Conservation (phyloP, 176 grass and related monocot genomes). For the Phoenix roebelenii region DNA sequence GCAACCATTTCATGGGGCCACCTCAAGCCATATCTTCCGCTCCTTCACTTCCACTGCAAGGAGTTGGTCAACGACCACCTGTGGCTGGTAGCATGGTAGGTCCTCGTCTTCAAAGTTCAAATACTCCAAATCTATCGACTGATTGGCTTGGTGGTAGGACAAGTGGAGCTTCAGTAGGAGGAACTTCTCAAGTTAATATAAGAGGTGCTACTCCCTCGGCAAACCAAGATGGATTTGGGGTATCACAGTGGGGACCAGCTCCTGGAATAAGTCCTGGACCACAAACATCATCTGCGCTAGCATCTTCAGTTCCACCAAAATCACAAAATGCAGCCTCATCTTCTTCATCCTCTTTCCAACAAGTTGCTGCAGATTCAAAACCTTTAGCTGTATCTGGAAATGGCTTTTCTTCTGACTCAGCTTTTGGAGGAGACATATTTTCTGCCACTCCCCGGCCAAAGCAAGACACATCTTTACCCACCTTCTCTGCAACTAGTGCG, state of each 20-base stretch:
- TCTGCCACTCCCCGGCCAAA: conserved; percentile 34
- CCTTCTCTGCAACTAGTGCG: conserved; percentile 29
- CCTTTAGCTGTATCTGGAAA: conserved; percentile 47
- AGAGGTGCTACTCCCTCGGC: conserved; percentile 33
- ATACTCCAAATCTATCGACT: conserved; percentile 44
- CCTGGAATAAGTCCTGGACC: conserved; percentile 23
- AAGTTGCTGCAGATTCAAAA: conserved; percentile 48
- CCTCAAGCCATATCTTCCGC: conserved; percentile 38
- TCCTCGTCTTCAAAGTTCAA: conserved; percentile 35
- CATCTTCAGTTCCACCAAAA: conserved; percentile 14
- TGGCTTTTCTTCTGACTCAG: conserved; percentile 47
- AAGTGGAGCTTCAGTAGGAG: conserved; percentile 37
- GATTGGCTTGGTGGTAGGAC: conserved; percentile 82
- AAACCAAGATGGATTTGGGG: conserved; percentile 34
- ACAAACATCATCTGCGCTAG: conserved; percentile 11
- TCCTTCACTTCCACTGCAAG: conserved; percentile 28
- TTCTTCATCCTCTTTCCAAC: conserved; percentile 26
- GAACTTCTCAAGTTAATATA: conserved; percentile 41
- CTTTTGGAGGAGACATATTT: conserved; percentile 36
- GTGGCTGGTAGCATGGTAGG: conserved; percentile 21
- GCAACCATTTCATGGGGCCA: conserved; percentile 32
- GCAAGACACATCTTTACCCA: conserved; percentile 33
- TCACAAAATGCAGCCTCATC: conserved; percentile 20
- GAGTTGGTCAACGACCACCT: conserved; percentile 33
- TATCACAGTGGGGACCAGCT: conserved; percentile 30